These are phyloP conservation scores for Sanghuangporus baumii DNA, from an alignment of 1,284 basidiomycete species.

Conservation along the genomic window DNA sequence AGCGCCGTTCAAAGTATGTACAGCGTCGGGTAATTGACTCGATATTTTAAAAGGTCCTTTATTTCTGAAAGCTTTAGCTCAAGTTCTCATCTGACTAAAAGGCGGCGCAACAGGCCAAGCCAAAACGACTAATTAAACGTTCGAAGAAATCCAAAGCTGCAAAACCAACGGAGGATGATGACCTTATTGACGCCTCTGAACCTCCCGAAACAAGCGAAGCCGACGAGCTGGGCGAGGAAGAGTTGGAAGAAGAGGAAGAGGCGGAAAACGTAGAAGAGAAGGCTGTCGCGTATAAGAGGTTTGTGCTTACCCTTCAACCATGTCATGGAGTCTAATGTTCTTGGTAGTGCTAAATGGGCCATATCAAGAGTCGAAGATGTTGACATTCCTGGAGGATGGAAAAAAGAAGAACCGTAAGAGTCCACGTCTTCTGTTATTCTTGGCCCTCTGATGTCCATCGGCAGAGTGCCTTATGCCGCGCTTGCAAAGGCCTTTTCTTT, in stretches of 20 bases:
- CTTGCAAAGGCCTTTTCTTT: slow-evolving; percentile 84
- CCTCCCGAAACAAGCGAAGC: slow-evolving; percentile 21
- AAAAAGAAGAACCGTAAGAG: slow-evolving; percentile 77
- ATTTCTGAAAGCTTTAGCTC: too few relatives aligned
- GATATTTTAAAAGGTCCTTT: neutral
- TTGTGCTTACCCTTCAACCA: slow-evolving; percentile 20
- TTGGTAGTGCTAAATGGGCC: slow-evolving; percentile 62
- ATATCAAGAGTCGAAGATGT: slow-evolving; percentile 63
- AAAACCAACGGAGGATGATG: slow-evolving; percentile 19
- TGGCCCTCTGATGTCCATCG: neutral
- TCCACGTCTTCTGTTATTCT: neutral
- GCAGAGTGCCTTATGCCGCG: slow-evolving; percentile 90
- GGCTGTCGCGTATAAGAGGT: slow-evolving; percentile 57
- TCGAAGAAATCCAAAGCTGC: slow-evolving; percentile 9
- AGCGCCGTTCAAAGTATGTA: neutral
- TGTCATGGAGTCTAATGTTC: neutral
- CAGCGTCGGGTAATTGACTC: neutral
- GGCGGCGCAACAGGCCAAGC: neutral
- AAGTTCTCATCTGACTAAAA: too few relatives aligned
- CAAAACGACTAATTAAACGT: neutral
- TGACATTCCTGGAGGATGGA: slow-evolving; percentile 83
- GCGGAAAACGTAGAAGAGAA: slow-evolving; percentile 27
- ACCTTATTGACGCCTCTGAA: slow-evolving; percentile 23
- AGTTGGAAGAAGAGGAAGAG: slow-evolving; percentile 36
- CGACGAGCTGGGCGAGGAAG: slow-evolving; percentile 32